Evolutionary conservation across 371 early-diverging fungal genomes (phyloP).

Genomic region (Mucor lusitanicus): DNA sequence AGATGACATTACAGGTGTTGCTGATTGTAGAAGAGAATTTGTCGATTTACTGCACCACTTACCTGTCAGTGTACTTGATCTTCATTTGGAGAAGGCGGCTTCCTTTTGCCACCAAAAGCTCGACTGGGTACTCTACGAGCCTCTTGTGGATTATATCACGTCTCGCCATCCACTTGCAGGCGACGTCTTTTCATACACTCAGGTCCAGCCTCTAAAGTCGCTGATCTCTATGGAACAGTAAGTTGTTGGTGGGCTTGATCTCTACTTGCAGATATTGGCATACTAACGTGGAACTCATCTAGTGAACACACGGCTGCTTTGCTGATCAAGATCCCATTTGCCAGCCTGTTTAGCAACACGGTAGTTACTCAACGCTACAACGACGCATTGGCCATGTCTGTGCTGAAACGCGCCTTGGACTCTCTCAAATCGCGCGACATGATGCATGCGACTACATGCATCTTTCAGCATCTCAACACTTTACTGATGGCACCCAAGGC

Average conservation of each 20-base stretch:
- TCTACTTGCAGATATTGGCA: not conserved
- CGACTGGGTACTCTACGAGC: conserved; percentile 29
- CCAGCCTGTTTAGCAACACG: conserved; percentile 34
- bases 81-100: conserved; percentile 17
- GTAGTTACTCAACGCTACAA: conserved; percentile 10
- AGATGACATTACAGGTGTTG: conserved; percentile 1
- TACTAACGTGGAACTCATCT: not conserved
- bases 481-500: conserved; percentile 10
- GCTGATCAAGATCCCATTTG: conserved; percentile 40
- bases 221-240: conserved; percentile 23
- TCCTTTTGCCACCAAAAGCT: conserved; percentile 18
- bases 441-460: conserved; percentile 20
- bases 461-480: conserved; percentile 36
- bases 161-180: conserved; percentile 51
- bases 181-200: conserved; percentile 38
- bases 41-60: conserved; percentile 17
- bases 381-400: conserved; percentile 16
- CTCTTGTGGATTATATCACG: conserved; percentile 41
- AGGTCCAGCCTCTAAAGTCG: conserved; percentile 15
- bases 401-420: conserved; percentile 27
- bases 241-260: not conserved
- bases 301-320: conserved; percentile 23
- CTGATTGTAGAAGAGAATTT: conserved; percentile 12
- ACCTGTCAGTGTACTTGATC: conserved; percentile 25
- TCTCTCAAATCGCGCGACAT: conserved; percentile 27